These are phyloP conservation scores for Umbelopsis sp. DNA, from an alignment of 192 early-diverging fungal genomes.

Conservation along the genomic window DNA sequence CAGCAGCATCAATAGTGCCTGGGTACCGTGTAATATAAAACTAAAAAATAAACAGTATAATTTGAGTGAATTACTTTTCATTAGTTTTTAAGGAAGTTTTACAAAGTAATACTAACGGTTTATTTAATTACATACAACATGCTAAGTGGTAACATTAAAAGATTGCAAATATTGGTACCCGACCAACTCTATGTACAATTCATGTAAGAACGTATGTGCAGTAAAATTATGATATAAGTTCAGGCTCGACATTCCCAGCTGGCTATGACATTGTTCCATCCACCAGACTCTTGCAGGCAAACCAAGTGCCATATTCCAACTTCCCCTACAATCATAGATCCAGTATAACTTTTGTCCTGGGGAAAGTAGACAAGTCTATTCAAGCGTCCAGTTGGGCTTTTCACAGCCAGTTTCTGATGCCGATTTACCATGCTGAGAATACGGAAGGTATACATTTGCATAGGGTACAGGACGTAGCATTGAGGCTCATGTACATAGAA, in stretches of 20 bases:
- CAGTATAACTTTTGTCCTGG: slow-evolving; percentile 31
- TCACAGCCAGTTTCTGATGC: slow-evolving; percentile 40
- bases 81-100: too few relatives aligned
- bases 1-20: neutral
- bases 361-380: slow-evolving; percentile 32
- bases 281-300: slow-evolving; percentile 29
- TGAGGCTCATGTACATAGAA: slow-evolving; percentile 55
- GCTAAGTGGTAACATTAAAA: neutral
- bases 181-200: slow-evolving; percentile 11
- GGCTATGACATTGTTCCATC: slow-evolving; percentile 34
- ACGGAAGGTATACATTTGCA: slow-evolving; percentile 48
- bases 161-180: neutral
- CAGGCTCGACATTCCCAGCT: slow-evolving; percentile 31
- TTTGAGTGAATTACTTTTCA: too few relatives aligned
- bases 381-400: slow-evolving; percentile 35
- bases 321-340: slow-evolving; percentile 24
- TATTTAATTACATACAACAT: neutral
- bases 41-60: too few relatives aligned
- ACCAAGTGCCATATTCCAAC: slow-evolving; percentile 37
- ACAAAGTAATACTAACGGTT: too few relatives aligned
- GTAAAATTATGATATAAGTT: neutral
- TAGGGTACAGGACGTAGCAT: slow-evolving; percentile 43
- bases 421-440: slow-evolving; percentile 33
- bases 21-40: neutral
- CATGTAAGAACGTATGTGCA: neutral